phyloP scores from a whole-genome alignment of 2,329 filamentous ascomycete species.

The Byssochlamys sp. region DNA sequence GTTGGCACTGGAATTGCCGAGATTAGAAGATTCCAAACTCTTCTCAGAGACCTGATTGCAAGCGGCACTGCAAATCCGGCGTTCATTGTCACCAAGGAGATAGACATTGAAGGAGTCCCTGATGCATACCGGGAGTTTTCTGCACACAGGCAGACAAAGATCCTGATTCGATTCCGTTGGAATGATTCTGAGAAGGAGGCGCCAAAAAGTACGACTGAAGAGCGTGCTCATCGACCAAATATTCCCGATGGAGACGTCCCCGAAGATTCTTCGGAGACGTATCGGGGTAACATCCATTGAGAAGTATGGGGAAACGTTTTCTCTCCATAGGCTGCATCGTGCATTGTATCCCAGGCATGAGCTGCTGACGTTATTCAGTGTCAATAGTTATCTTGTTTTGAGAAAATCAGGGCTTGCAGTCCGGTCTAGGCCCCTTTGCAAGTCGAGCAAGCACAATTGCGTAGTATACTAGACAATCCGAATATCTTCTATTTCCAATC shows the following conservation, averaged over 20 bases:
- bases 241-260: background rate
- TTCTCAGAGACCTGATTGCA: background rate
- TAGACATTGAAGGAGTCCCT: conserved; percentile 1
- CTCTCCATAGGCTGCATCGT: background rate
- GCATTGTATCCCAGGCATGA: too few species aligned
- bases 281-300: too few species aligned
- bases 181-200: background rate
- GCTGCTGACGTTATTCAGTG: background rate
- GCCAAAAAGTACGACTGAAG: background rate
- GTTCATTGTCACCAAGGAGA: background rate
- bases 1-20: background rate
- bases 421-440: background rate
- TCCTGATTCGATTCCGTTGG: background rate
- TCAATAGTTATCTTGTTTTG: background rate
- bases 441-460: background rate
- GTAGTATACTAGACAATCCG: background rate
- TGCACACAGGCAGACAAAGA: background rate
- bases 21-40: background rate
- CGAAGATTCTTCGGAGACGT: background rate
- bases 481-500: background rate
- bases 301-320: background rate
- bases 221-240: background rate
- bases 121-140: background rate
- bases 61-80: background rate
- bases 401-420: background rate